Base-by-base conservation (phyloP, 306 rosid genomes). In the Vigna hirtella region DNA sequence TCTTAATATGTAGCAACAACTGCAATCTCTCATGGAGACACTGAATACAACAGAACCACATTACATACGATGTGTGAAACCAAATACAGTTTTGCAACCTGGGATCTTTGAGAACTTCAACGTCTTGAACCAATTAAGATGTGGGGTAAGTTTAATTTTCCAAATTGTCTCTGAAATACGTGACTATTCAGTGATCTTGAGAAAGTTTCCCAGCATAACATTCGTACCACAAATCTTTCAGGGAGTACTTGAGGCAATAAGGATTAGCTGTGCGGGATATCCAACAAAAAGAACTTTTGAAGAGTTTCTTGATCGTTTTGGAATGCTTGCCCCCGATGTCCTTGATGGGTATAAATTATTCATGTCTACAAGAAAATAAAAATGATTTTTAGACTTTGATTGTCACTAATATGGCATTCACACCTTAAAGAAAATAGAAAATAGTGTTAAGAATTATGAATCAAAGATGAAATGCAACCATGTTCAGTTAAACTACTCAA, bases 191-290 rank as follows among this genome's bases (percentile, higher is more conserved):
- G 56, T 16, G 42, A 50, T 49, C 64, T 61, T 56, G 51, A 71
- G 66, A 17, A 58, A 18, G 20, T 59, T 14, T 75, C 34, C 45
- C 49, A 15, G 58, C 52, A 24, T 17, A 63, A 61, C 45, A 24
- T 78, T 70, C 49, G 43, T 76, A 32, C 57, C 34, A 18, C 58
- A 66, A n/a, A 52, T 70, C 30, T 76, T 49, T 75, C 90, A 93
- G 97, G 97, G 97, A 86, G 97, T 93, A 49, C 92, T 93, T 22
- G 97, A 93, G 84, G 97, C 96, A 30, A 93, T 93, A 70, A 79
- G 97, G 80, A 93, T 93, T 61, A 93, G 97, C 59, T 93, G 97
- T 82, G 97, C 97, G 7, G 96, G 97, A 63, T 93, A 93, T 85
- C 97, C 97, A 67, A 93, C 97, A 59, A 90, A 90, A 76, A 86